Evolutionary conservation across 1,284 basidiomycete genomes (phyloP).

Genomic region (Boletus hoseneyae): DNA sequence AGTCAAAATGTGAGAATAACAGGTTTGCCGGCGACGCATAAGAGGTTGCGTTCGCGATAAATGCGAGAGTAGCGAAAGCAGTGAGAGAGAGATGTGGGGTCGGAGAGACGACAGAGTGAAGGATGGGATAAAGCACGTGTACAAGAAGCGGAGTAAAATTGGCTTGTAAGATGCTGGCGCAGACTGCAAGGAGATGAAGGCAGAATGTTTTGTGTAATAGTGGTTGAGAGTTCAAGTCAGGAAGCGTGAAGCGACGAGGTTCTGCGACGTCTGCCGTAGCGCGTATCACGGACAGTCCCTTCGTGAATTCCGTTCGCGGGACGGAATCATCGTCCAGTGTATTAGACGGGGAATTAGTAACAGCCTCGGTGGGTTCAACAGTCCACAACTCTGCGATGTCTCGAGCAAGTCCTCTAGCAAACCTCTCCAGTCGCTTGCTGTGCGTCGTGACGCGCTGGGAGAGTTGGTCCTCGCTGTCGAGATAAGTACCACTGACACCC

Average conservation of each 20-base stretch:
- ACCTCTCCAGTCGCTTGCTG: slow-evolving; percentile 58
- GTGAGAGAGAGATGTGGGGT: slow-evolving; percentile 63
- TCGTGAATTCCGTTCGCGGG: slow-evolving; percentile 44
- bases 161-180: slow-evolving; percentile 61
- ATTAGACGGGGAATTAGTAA: slow-evolving; percentile 5
- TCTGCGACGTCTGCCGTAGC: slow-evolving; percentile 38
- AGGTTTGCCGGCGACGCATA: slow-evolving; percentile 84
- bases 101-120: slow-evolving; percentile 77
- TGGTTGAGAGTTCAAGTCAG: slow-evolving; percentile 37
- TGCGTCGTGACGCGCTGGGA: slow-evolving; percentile 32
- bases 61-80: slow-evolving; percentile 66
- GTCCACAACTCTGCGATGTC: slow-evolving; percentile 73
- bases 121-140: slow-evolving; percentile 76
- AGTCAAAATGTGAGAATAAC: slow-evolving; percentile 90
- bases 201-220: slow-evolving; percentile 58
- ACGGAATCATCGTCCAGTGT: slow-evolving; percentile 28
- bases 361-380: slow-evolving; percentile 23
- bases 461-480: slow-evolving; percentile 29
- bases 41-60: slow-evolving; percentile 66
- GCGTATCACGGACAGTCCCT: slow-evolving; percentile 41
- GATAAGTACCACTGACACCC: slow-evolving; percentile 54
- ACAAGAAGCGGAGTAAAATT: slow-evolving; percentile 74
- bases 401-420: slow-evolving; percentile 59
- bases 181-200: slow-evolving; percentile 71
- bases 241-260: slow-evolving; percentile 40